These are phyloP conservation scores for Achlya hypogyna DNA, from an alignment of 352 stramenopile genomes.

Conservation along the genomic window DNA sequence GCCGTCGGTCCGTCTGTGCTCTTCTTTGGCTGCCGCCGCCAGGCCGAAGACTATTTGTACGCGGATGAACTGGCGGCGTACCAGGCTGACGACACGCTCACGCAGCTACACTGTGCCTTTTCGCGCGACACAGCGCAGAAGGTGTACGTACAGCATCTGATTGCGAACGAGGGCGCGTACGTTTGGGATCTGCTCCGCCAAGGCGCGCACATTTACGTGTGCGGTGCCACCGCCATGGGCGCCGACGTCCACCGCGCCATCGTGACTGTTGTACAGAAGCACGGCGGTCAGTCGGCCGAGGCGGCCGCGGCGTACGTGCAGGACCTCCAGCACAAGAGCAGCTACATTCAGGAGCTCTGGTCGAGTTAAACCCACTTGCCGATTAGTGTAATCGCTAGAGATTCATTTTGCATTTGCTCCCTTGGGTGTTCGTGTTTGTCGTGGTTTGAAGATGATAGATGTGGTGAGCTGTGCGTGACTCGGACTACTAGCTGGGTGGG, in stretches of 20 bases:
- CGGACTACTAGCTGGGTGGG: too few relatives aligned
- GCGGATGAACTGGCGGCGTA: conserved; percentile 86
- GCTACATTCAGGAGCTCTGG: conserved; percentile 97
- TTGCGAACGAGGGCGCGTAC: conserved; percentile 60
- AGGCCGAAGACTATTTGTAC: conserved; percentile 87
- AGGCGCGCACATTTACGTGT: conserved; percentile 94
- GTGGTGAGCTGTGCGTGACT: too few relatives aligned
- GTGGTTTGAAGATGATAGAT: too few relatives aligned
- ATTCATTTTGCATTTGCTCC: background rate
- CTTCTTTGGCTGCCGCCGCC: conserved; percentile 87
- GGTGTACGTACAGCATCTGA: conserved; percentile 97
- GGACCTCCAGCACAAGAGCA: conserved; percentile 73
- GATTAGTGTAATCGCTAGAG: background rate
- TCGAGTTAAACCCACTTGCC: conserved; percentile 20
- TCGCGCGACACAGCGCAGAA: conserved; percentile 90
- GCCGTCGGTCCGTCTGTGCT: conserved; percentile 83
- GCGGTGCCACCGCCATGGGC: conserved; percentile 95
- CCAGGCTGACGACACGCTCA: conserved; percentile 76
- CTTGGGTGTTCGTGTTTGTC: too few relatives aligned
- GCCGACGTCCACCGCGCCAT: conserved; percentile 93
- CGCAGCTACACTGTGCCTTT: conserved; percentile 90
- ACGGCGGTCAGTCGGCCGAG: conserved; percentile 37
- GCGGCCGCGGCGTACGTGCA: conserved; percentile 82
- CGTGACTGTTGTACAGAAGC: conserved; percentile 66
- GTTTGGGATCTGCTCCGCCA: conserved; percentile 55